Evolutionary conservation across 1,284 basidiomycete genomes (phyloP).

Genomic region (Trichosporon faecale): DNA sequence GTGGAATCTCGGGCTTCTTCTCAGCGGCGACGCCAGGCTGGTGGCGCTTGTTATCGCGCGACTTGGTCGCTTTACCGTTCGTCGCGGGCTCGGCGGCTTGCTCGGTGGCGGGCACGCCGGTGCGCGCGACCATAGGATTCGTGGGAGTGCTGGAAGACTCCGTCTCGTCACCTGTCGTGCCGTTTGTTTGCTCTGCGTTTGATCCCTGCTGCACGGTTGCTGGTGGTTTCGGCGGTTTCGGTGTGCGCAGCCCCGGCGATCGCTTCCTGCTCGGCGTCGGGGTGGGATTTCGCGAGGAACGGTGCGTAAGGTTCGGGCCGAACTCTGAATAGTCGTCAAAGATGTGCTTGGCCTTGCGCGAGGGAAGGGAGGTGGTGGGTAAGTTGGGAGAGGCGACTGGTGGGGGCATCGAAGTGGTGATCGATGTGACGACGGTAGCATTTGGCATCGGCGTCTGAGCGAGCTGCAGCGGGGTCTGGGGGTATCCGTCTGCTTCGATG

Average conservation of each 20-base stretch:
- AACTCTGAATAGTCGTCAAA: not conserved
- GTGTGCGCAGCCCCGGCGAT: not conserved
- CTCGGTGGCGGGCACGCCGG: not conserved
- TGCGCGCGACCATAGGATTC: not conserved
- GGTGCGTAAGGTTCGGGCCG: not conserved
- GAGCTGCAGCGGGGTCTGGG: not conserved
- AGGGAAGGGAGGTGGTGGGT: not conserved
- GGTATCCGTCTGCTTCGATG: constrained; percentile 3
- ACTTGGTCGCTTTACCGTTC: not conserved
- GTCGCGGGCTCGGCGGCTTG: not conserved
- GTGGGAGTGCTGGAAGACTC: not conserved
- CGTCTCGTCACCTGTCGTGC: not conserved
- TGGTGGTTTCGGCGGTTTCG: not conserved
- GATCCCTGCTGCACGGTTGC: not conserved
- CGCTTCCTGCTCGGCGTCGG: not conserved
- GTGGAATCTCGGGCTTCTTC: not conserved
- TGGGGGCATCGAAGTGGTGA: not conserved
- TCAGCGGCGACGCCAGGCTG: not conserved
- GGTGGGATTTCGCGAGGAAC: not conserved
- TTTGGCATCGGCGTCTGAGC: not conserved
- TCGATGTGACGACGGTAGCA: constrained; percentile 2
- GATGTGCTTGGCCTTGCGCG: not conserved
- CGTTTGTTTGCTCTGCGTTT: not conserved
- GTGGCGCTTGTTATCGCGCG: not conserved
- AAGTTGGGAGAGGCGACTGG: not conserved